Evolutionary conservation across 2,329 filamentous ascomycete genomes (phyloP).

Genomic region (Endothia cerciana): DNA sequence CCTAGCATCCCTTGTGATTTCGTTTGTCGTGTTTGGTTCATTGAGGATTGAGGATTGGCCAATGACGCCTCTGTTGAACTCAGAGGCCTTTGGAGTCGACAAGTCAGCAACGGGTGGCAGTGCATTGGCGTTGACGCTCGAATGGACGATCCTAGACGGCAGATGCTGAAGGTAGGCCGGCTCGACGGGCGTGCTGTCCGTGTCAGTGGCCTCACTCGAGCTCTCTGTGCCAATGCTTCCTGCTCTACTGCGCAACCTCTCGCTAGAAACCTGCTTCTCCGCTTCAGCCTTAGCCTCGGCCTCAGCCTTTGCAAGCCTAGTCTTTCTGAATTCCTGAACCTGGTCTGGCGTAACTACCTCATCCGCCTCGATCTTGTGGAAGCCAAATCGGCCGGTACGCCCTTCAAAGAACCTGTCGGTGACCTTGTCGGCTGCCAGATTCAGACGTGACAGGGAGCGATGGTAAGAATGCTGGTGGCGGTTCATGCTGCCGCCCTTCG

Average conservation of each 20-base stretch:
- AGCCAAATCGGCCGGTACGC: conserved; percentile 41
- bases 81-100: conserved; percentile 33
- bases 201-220: conserved; percentile 11
- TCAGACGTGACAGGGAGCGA: conserved; percentile 48
- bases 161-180: conserved; percentile 56
- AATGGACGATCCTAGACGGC: conserved; percentile 46
- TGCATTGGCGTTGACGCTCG: conserved; percentile 37
- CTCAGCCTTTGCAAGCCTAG: conserved; percentile 41
- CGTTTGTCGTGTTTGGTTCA: conserved; percentile 22
- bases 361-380: conserved; percentile 53
- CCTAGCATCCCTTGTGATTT: conserved; percentile 20
- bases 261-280: conserved; percentile 34
- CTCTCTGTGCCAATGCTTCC: conserved; percentile 31
- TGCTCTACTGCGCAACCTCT: conserved; percentile 38
- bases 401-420: conserved; percentile 57
- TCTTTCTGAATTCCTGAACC: conserved; percentile 51
- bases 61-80: conserved; percentile 31
- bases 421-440: conserved; percentile 56
- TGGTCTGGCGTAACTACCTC: conserved; percentile 61
- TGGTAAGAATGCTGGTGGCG: conserved; percentile 23
- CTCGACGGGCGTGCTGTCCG: conserved; percentile 46
- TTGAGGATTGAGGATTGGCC: neutral
- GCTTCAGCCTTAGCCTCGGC: conserved; percentile 29
- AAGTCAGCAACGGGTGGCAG: conserved; percentile 37
- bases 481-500: conserved; percentile 4